Conservation (phyloP, 169 alveolate species). For the Theileria orientalis region DNA sequence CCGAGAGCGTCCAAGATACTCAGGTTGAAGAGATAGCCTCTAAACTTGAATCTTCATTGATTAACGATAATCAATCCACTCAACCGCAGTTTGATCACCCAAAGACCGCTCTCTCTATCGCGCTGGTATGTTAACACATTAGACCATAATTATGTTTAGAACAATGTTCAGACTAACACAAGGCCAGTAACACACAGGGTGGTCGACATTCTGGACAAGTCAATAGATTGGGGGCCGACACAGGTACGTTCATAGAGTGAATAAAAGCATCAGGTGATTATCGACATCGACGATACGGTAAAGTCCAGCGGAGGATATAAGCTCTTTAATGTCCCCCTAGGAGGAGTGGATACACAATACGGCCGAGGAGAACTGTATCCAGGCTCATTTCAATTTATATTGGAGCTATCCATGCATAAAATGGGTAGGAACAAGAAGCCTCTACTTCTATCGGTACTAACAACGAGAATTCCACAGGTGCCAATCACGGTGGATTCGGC, state of each 20-base stretch:
- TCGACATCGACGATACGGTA: constrained; percentile 83
- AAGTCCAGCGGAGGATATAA: constrained; percentile 83
- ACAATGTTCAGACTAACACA: constrained; percentile 7
- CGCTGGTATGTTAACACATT: neutral
- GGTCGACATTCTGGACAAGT: constrained; percentile 38
- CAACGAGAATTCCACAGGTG: constrained; percentile 84
- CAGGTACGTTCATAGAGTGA: constrained; percentile 37
- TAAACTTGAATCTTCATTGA: neutral
- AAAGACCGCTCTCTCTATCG: constrained; percentile 12
- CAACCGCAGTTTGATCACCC: neutral
- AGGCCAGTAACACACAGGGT: constrained; percentile 11
- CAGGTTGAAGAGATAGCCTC: neutral
- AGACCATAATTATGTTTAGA: constrained; percentile 1
- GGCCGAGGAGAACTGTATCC: constrained; percentile 77
- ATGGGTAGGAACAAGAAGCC: constrained; percentile 72
- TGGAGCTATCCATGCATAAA: constrained; percentile 76
- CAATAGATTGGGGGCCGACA: constrained; percentile 65
- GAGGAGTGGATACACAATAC: constrained; percentile 83
- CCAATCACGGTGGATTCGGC: constrained; percentile 80
- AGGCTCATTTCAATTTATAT: constrained; percentile 77
- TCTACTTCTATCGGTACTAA: constrained; percentile 76
- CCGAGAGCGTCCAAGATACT: neutral
- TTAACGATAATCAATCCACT: neutral
- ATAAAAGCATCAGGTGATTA: constrained; percentile 67
- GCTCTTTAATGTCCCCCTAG: constrained; percentile 76